Conservation (phyloP, 106 monocot genomes). For the Dendrobium chrysotoxum region DNA sequence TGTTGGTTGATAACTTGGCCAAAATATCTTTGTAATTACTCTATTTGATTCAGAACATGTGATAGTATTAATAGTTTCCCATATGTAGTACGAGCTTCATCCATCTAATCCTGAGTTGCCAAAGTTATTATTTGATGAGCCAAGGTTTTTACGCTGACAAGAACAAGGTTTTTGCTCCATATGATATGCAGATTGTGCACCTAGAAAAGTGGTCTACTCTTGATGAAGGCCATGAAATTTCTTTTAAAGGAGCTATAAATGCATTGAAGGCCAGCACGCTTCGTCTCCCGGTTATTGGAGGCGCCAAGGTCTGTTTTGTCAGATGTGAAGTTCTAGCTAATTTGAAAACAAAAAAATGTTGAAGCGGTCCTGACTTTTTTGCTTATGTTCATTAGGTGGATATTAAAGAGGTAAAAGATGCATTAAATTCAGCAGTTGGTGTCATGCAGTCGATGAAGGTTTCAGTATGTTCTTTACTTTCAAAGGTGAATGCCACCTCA, state of each 20-base stretch:
- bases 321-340: not conserved
- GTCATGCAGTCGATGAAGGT: constrained; percentile 24
- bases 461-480: constrained; percentile 17
- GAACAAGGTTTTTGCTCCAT: no score
- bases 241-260: constrained; percentile 37
- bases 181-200: constrained; percentile 35
- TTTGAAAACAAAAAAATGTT: not conserved
- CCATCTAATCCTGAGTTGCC: no score
- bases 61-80: no score
- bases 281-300: constrained; percentile 56
- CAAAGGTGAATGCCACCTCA: constrained; percentile 13
- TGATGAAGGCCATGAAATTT: constrained; percentile 41
- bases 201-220: constrained; percentile 50
- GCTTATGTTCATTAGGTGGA: constrained; percentile 23
- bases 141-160: no score
- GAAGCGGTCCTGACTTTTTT: not conserved
- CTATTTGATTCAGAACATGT: no score
- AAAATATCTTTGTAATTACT: no score
- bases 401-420: constrained; percentile 23
- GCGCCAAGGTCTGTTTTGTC: constrained; percentile 59
- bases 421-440: constrained; percentile 22
- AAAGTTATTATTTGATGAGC: no score
- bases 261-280: constrained; percentile 62
- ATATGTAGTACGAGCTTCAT: no score
- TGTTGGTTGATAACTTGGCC: no score